Base-by-base conservation (phyloP, 2,329 filamentous ascomycete genomes). In the Knoxdaviesia proteae region DNA sequence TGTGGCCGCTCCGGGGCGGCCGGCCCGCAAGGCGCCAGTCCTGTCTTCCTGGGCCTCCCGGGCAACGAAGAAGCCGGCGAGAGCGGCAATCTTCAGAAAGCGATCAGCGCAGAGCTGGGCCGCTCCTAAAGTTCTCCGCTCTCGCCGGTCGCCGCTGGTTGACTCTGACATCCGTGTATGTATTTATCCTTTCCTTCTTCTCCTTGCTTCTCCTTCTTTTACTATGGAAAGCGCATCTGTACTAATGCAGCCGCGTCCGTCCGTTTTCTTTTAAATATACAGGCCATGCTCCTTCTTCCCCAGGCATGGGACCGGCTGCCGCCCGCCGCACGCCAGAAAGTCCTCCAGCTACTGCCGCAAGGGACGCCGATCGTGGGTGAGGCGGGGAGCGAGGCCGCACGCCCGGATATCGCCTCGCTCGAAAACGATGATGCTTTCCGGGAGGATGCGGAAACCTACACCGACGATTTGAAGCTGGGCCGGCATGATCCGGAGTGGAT, bases 401-500 rank as follows among this genome's bases (percentile, higher is more conserved):
- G 61, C 6, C 65, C 63, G 0, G 52, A 68, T 47, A 53, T 67
- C 38, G 51, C 50, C 4, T 58, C 60, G 9, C 57, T 69, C 7
- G 58, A 59, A 46, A 67, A 63, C 48, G 64, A 64, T 50, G 58
- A 65, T 48, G 60, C 59, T 47, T 68, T 68, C 49, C 63, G 65
- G 7, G 54, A 64, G 39, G 63, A 66, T 50, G 61, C 63, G 42
- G 58, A 61, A 0, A 57, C 57, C 4, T 68, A 67, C 50, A 60
- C 59, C 32, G 61, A 64, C 34, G 58, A 67, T 47, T 53, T 74
- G 11, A 47, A 52, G 5, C 54, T 57, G 34, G 70, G 70, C 4
- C 61, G 60, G 34, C 66, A 72, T 45, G 68, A 73, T 47, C 59
- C 61, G 1, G 59, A 61, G 9, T 74, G 70, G 70, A 60, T 75